phyloP scores from a whole-genome alignment of 257 asterid species.

The Gentiana straminea region DNA sequence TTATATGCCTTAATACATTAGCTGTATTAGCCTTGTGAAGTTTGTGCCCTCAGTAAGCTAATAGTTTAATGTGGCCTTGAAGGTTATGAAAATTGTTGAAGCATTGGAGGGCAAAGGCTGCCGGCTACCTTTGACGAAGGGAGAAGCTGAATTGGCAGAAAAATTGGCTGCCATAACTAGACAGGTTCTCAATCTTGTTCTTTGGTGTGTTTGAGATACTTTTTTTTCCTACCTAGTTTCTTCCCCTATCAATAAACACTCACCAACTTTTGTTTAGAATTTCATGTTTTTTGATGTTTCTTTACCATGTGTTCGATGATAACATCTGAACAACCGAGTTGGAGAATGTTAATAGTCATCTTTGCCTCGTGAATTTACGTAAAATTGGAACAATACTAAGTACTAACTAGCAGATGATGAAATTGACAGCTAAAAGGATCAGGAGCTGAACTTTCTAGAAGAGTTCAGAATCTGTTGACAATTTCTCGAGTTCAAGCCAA shows the following conservation, averaged over 20 bases:
- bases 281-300: no score
- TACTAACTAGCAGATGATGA: neutral
- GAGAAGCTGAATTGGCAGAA: conserved; percentile 96
- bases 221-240: neutral
- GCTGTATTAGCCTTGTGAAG: no score
- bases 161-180: conserved; percentile 65
- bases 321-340: no score
- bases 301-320: no score
- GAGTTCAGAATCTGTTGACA: conserved; percentile 81
- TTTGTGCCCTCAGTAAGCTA: neutral
- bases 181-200: conserved; percentile 43
- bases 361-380: conserved; percentile 7
- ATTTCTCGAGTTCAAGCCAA: conserved; percentile 68
- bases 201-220: conserved; percentile 8
- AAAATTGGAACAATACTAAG: conserved; percentile 15
- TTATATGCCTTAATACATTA: no score
- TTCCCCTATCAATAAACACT: no score
- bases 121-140: conserved; percentile 77
- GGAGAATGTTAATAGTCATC: no score
- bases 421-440: conserved; percentile 74
- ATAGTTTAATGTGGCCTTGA: conserved; percentile 10
- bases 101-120: conserved; percentile 85
- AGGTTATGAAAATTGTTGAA: conserved; percentile 89
- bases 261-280: no score
- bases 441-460: conserved; percentile 87